These are phyloP conservation scores for Suillus paluster DNA, from an alignment of 768 basidiomycete genomes.

Conservation along the genomic window DNA sequence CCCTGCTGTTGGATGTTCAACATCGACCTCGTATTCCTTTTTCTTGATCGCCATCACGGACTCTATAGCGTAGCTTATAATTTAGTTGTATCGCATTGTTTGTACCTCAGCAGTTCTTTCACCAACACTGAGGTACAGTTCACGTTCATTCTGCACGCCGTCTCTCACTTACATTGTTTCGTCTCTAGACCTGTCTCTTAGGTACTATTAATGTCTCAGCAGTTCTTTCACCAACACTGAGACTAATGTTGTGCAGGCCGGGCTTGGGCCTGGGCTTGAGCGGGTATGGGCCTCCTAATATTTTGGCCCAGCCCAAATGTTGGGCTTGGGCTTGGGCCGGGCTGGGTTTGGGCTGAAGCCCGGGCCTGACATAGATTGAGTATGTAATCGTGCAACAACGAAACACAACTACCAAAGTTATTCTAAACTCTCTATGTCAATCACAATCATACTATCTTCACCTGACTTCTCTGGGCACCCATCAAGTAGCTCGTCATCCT, in stretches of 20 bases:
- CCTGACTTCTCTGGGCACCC: not conserved
- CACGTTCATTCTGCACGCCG: too few species aligned
- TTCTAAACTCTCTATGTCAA: not conserved
- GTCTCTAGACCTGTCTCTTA: too few species aligned
- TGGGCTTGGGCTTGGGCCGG: not conserved
- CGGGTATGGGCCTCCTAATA: not conserved
- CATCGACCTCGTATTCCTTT: too few species aligned
- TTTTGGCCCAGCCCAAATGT: not conserved
- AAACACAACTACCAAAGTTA: not conserved
- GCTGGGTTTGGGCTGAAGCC: not conserved
- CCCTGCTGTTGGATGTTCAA: too few species aligned
- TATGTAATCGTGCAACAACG: not conserved
- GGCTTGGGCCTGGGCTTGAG: slow-evolving; percentile 1
- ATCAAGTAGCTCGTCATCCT: not conserved
- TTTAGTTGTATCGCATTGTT: too few species aligned
- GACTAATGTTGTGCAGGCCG: not conserved
- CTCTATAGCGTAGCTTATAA: too few species aligned
- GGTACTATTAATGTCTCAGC: too few species aligned
- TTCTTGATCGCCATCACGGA: too few species aligned
- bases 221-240: too few species aligned
- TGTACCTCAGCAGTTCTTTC: too few species aligned
- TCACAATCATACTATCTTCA: not conserved
- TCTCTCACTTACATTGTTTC: too few species aligned
- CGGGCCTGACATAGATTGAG: not conserved
- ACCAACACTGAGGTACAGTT: too few species aligned